A percentile compares a stretch with the other conserved stretches of the same genome.
phyloP scores from a whole-genome alignment of 139 green algal species.

The Auxenochlorella pyrenoidosa region DNA sequence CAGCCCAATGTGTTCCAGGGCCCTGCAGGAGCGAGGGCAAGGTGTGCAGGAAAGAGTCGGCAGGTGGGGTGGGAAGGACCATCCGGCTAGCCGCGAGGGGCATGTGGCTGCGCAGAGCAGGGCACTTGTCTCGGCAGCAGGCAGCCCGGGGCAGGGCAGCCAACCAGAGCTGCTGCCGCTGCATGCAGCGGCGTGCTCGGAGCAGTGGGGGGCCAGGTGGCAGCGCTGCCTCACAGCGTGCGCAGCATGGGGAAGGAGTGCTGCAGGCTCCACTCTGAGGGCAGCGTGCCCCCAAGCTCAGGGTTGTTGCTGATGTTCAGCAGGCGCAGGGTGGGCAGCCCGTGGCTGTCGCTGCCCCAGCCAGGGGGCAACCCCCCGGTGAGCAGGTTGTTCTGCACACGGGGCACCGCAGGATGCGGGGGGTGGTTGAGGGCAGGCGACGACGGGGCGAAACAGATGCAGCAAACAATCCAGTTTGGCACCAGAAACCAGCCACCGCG shows the following conservation, averaged over 20 bases:
- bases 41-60: neutral
- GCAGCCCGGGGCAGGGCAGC: too few species aligned
- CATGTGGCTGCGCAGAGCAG: too few species aligned
- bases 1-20: neutral
- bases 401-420: neutral
- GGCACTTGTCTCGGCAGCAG: too few species aligned
- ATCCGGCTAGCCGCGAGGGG: too few species aligned
- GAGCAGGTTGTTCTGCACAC: constrained; percentile 17
- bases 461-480: too few species aligned
- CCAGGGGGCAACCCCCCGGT: neutral
- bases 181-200: too few species aligned
- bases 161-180: too few species aligned
- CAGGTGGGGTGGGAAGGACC: too few species aligned
- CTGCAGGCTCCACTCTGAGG: constrained; percentile 7
- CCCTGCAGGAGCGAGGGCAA: neutral
- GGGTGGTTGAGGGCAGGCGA: neutral
- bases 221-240: neutral
- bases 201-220: neutral
- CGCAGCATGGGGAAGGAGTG: neutral
- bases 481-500: too few species aligned
- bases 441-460: too few species aligned
- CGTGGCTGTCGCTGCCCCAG: neutral
- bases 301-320: constrained; percentile 30
- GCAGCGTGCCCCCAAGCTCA: constrained; percentile 23
- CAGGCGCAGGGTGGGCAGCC: neutral